These are phyloP conservation scores for Botryosphaeria dothidea DNA, from an alignment of 2,329 filamentous ascomycete species.

Conservation along the genomic window DNA sequence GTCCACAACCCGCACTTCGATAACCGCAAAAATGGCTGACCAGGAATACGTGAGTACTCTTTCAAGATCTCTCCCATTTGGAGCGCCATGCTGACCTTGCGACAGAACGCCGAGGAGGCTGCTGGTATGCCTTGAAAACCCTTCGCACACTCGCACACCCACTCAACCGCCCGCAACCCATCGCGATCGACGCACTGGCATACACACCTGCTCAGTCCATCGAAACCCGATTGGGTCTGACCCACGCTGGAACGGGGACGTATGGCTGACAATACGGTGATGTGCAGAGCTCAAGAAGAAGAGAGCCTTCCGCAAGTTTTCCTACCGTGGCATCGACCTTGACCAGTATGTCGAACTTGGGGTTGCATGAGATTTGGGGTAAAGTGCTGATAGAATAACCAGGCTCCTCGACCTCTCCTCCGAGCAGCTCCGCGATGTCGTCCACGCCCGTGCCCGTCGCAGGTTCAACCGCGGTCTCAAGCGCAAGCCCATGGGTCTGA, in stretches of 20 bases:
- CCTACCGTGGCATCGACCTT: constrained; percentile 98
- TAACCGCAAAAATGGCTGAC: constrained; percentile 77
- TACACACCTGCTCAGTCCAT: constrained; percentile 16
- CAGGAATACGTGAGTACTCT: constrained; percentile 74
- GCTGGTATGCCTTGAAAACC: constrained; percentile 59
- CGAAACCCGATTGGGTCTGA: constrained; percentile 20
- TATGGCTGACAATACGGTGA: constrained; percentile 20
- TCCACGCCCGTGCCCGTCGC: constrained; percentile 97
- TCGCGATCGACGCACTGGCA: constrained; percentile 15
- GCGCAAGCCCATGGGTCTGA: constrained; percentile 99
- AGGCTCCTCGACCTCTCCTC: constrained; percentile 98
- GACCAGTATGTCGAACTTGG: constrained; percentile 75
- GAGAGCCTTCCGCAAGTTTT: constrained; percentile 99
- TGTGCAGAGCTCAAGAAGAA: constrained; percentile 89
- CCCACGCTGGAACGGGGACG: constrained; percentile 20
- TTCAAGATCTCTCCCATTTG: not conserved
- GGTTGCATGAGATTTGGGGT: constrained; percentile 18
- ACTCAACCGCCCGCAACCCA: constrained; percentile 20
- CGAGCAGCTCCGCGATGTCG: constrained; percentile 98
- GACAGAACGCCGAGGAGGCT: constrained; percentile 92
- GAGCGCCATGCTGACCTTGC: constrained; percentile 27
- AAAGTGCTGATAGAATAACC: constrained; percentile 29
- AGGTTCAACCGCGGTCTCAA: constrained; percentile 99
- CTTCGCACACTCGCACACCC: constrained; percentile 22
- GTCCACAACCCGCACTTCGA: constrained; percentile 37